A percentile compares a stretch with the other conserved stretches of the same genome.
Evolutionary conservation across 768 basidiomycete genomes (phyloP).

Genomic region (Thelephora aurantiotincta): DNA sequence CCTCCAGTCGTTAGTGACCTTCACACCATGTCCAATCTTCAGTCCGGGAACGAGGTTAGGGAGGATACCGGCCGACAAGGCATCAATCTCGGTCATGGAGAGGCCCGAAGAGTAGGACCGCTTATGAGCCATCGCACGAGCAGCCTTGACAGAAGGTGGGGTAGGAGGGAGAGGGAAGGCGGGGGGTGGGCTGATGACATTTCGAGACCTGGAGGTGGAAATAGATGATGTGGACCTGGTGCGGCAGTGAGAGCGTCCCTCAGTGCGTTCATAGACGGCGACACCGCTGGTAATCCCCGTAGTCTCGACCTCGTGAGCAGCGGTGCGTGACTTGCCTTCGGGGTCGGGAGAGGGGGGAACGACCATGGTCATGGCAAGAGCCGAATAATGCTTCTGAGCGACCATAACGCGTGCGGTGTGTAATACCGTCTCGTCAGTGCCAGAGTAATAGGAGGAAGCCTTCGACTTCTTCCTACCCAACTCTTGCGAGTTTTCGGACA

Average conservation of each 20-base stretch:
- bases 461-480: constrained; percentile 41
- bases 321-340: constrained; percentile 10
- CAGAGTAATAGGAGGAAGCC: constrained; percentile 39
- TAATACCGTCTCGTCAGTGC: constrained; percentile 33
- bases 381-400: constrained; percentile 60
- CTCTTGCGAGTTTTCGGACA: constrained; percentile 42
- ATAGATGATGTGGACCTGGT: constrained; percentile 45
- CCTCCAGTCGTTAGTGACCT: constrained; percentile 24
- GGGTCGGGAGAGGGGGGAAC: constrained; percentile 35
- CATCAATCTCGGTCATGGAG: constrained; percentile 56
- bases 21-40: constrained; percentile 40
- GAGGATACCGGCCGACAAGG: constrained; percentile 52
- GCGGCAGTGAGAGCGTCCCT: constrained; percentile 33
- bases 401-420: constrained; percentile 51
- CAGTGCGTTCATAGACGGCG: constrained; percentile 8
- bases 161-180: constrained; percentile 61
- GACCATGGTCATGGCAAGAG: constrained; percentile 50
- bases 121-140: constrained; percentile 29
- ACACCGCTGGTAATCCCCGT: constrained; percentile 16
- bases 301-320: constrained; percentile 19
- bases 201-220: constrained; percentile 21
- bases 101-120: constrained; percentile 45
- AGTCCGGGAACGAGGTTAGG: constrained; percentile 57
- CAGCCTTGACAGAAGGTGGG: constrained; percentile 48
- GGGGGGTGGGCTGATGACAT: constrained; percentile 38